Base-by-base conservation (phyloP, 306 rosid species). In the Senna siamea region DNA sequence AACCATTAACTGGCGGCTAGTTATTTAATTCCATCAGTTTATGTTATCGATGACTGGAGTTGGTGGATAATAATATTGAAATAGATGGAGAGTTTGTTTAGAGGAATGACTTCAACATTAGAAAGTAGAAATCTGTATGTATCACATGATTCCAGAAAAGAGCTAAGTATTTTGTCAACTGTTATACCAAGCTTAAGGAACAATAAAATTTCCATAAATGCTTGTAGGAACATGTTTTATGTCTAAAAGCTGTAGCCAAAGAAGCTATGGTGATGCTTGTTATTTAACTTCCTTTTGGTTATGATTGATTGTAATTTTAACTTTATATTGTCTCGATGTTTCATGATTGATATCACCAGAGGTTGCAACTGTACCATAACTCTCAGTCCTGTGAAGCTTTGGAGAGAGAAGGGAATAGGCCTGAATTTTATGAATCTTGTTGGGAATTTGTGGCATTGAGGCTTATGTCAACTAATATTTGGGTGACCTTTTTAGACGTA, bases 121-220 rank as follows among this genome's bases (percentile, higher is more conserved):
- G 56, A 41, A 72, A 61, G 43, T 8, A 17, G 18, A 5, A 22
- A 70, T 53, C 51, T 54, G 64, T 69, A 46, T 62, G 26, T 55
- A 54, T 47, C 23, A 22, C 26, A 23, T 50, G 23, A 1, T 48
- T 51, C 7, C 53, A 57, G 47, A 9, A 34, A 38, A 14, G 58
- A 50, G 53, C 38, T 41, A 55, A 57, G 17, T 67, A 13, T 26
- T 79, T 35, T 66, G 20, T n/a, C 59, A 51, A n/a, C 59, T 66
- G 14, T 48, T 38, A 34, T 37, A 37, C 57, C 5, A 47, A 48
- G 48, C 46, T 9, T 35, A 37, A 34, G 68, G 79, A 54, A 54
- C 52, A 9, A 13, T 46, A n/a, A 30, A 18, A 34, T 71, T 50
- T 65, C 54, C 71, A 20, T 14, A 22, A 57, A 50, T 66, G 54